These are phyloP conservation scores for Cyberlindnera lachancei DNA, from an alignment of 805 yeast genomes.

Conservation along the genomic window DNA sequence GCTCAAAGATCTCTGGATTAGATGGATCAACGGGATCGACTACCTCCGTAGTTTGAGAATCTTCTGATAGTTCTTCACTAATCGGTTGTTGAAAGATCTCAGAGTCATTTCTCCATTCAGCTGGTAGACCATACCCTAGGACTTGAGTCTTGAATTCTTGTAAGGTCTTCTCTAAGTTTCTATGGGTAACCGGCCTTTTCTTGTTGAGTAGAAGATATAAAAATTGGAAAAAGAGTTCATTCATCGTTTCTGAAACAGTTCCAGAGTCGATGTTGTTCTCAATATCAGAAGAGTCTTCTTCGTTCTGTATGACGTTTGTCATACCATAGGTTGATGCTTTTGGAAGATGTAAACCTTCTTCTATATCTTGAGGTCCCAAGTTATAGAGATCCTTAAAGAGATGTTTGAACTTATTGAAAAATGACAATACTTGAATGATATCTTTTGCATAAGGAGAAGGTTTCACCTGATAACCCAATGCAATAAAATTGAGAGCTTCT, in stretches of 20 bases:
- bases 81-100: slow-evolving; percentile 8
- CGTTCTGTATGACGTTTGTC: slow-evolving; percentile 11
- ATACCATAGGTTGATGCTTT: slow-evolving; percentile 7
- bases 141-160: slow-evolving; percentile 12
- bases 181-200: slow-evolving; percentile 6
- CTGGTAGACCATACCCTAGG: slow-evolving; percentile 17
- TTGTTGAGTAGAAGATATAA: slow-evolving; percentile 15
- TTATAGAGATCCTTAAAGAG: slow-evolving; percentile 13
- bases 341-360: slow-evolving; percentile 15
- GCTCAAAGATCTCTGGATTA: slow-evolving; percentile 14
- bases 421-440: slow-evolving; percentile 15
- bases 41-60: slow-evolving; percentile 5
- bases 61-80: slow-evolving; percentile 1
- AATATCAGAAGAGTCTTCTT: neutral
- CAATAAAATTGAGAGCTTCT: slow-evolving; percentile 8
- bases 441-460: slow-evolving; percentile 21
- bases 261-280: slow-evolving; percentile 2
- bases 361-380: slow-evolving; percentile 22
- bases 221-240: slow-evolving; percentile 10
- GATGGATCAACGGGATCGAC: slow-evolving; percentile 17
- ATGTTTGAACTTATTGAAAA: slow-evolving; percentile 15
- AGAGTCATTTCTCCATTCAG: slow-evolving; percentile 23
- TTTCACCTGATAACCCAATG: slow-evolving; percentile 19
- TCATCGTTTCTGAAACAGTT: slow-evolving; percentile 14
- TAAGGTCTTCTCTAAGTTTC: slow-evolving; percentile 9